Conservation (phyloP, 108 stramenopile genomes). For the Pseudonitzschia multistriata region DNA sequence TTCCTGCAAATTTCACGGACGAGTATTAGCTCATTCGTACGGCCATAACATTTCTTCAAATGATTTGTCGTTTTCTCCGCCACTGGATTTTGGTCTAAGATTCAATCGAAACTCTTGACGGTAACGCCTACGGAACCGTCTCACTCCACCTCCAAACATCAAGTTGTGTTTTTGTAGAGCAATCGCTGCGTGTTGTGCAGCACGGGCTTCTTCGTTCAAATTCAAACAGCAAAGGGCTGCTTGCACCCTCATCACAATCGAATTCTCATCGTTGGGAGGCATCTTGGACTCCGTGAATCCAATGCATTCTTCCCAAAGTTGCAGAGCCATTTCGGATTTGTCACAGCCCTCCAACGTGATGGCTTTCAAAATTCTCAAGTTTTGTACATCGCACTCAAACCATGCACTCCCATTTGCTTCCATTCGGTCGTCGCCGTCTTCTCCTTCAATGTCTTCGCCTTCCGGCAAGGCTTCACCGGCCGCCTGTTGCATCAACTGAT, state of each 20-base stretch:
- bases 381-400: conserved; percentile 74
- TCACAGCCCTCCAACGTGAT: conserved; percentile 68
- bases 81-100: conserved; percentile 35
- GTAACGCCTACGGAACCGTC: conserved; percentile 56
- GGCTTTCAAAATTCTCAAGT: conserved; percentile 64
- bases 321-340: conserved; percentile 42
- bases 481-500: conserved; percentile 57
- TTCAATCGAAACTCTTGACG: conserved; percentile 51
- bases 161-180: conserved; percentile 61
- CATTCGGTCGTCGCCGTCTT: conserved; percentile 42
- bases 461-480: conserved; percentile 44
- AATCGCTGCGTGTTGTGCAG: conserved; percentile 46
- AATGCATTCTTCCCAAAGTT: conserved; percentile 60
- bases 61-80: background rate
- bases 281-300: conserved; percentile 49
- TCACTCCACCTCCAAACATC: conserved; percentile 70
- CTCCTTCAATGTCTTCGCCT: conserved; percentile 28
- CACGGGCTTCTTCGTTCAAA: conserved; percentile 30
- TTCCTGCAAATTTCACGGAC: too few species aligned
- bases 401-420: conserved; percentile 39
- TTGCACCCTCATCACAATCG: conserved; percentile 57
- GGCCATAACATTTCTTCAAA: conserved; percentile 21
- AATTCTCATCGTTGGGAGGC: conserved; percentile 69
- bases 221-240: conserved; percentile 57
- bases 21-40: background rate